These are phyloP conservation scores for Penicillium brevicompactum DNA, from an alignment of 2,329 filamentous ascomycete genomes.

Conservation along the genomic window DNA sequence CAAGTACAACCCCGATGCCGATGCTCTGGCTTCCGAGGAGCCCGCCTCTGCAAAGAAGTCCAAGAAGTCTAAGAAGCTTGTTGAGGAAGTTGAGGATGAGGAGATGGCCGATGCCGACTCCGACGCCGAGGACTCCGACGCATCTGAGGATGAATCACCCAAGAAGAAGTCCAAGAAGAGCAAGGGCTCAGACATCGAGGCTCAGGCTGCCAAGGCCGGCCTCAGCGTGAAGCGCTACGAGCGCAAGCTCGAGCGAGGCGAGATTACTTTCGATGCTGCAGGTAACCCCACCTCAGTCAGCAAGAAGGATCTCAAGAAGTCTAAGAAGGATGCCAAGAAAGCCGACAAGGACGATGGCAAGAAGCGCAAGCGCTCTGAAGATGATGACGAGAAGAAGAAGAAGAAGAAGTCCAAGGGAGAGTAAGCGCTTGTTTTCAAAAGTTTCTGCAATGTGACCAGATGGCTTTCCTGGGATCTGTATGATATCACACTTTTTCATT, in stretches of 20 bases:
- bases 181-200: slow-evolving; percentile 53
- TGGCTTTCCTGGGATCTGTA: slow-evolving; percentile 40
- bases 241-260: slow-evolving; percentile 74
- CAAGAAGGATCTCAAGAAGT: slow-evolving; percentile 77
- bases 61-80: slow-evolving; percentile 51
- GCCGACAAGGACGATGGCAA: slow-evolving; percentile 62
- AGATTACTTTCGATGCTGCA: slow-evolving; percentile 67
- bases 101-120: slow-evolving; percentile 47
- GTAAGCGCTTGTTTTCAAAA: slow-evolving; percentile 57
- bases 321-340: slow-evolving; percentile 65
- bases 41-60: slow-evolving; percentile 48
- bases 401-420: slow-evolving; percentile 55
- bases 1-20: slow-evolving; percentile 93
- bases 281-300: slow-evolving; percentile 68
- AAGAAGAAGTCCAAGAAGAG: slow-evolving; percentile 45
- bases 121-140: slow-evolving; percentile 33
- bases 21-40: slow-evolving; percentile 74
- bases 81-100: slow-evolving; percentile 48
- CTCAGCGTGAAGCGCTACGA: slow-evolving; percentile 76
- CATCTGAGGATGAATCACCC: slow-evolving; percentile 31
- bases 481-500: slow-evolving; percentile 44
- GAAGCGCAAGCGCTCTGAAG: slow-evolving; percentile 67
- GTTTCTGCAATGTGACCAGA: slow-evolving; percentile 34
- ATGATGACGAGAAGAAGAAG: slow-evolving; percentile 58
- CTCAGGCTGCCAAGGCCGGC: slow-evolving; percentile 67